Conservation (phyloP, 2,329 filamentous ascomycete genomes). For the Rugonectria rugulosa region DNA sequence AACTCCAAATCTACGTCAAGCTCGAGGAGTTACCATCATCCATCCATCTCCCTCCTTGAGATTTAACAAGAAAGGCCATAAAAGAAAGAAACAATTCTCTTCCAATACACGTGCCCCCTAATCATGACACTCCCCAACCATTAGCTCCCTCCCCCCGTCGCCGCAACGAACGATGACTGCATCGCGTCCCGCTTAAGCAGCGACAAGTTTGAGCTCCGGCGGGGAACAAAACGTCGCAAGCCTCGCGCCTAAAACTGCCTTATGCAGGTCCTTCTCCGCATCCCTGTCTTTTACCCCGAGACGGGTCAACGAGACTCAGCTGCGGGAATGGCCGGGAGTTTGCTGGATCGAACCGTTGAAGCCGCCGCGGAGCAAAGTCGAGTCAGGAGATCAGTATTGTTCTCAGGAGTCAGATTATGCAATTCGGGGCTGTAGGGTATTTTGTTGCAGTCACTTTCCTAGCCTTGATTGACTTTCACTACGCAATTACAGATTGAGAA, state of each 20-base stretch:
- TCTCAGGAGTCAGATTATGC: too few species aligned
- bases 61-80: background rate
- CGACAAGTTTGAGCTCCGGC: background rate
- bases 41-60: background rate
- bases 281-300: too few species aligned
- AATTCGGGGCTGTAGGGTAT: too few species aligned
- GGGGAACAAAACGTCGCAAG: background rate
- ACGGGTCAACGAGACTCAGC: too few species aligned
- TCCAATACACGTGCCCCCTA: slow-evolving; percentile 2
- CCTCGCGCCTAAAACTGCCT: background rate
- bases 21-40: background rate
- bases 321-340: background rate
- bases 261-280: background rate
- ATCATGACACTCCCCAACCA: background rate
- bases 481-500: too few species aligned
- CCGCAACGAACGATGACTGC: background rate
- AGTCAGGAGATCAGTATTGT: too few species aligned
- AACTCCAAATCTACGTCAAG: too few species aligned
- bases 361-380: background rate
- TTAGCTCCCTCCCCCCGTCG: background rate
- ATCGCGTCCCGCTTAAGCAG: too few species aligned
- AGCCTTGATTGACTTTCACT: too few species aligned
- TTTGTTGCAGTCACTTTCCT: too few species aligned
- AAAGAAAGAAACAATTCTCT: too few species aligned
- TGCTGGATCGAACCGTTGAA: background rate